A percentile compares a stretch with the other conserved stretches of the same genome.
Conservation (phyloP, 140 eudicot species). For the Senecio squalidus region DNA sequence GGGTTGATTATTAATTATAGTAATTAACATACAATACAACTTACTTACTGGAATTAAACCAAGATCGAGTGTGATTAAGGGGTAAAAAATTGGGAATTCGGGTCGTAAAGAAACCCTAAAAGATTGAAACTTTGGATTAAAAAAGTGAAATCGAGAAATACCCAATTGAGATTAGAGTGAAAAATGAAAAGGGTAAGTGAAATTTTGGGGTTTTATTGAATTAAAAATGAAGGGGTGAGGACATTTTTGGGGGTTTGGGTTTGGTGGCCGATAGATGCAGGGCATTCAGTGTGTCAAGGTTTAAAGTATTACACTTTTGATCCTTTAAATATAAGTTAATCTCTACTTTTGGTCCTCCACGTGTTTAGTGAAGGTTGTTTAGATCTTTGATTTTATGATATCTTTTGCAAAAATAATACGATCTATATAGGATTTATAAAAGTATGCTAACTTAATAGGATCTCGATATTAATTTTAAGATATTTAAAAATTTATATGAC, state of each 20-base stretch:
- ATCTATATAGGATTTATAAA: no score
- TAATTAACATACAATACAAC: constrained; percentile 3
- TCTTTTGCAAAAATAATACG: no score
- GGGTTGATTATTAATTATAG: constrained; percentile 2
- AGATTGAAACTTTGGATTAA: constrained; percentile 5
- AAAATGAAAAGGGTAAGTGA: not conserved
- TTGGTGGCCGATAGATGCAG: constrained; percentile 19
- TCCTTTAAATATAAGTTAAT: not conserved
- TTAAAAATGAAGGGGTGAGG: constrained; percentile 18
- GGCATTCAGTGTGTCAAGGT: constrained; percentile 8
- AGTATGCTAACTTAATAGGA: no score
- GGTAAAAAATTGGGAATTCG: no score
- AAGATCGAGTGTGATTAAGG: constrained; percentile 6
- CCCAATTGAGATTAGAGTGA: constrained; percentile 27
- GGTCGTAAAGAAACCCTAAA: constrained; percentile 17
- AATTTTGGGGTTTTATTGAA: constrained; percentile 2
- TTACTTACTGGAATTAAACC: constrained; percentile 14
- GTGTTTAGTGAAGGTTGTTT: no score
- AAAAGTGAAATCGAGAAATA: constrained; percentile 19
- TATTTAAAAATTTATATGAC: no score
- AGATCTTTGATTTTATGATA: no score
- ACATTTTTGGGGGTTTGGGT: constrained; percentile 20
- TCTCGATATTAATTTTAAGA: no score
- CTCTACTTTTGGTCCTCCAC: not conserved
- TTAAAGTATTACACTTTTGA: not conserved